A percentile compares a stretch with the other conserved stretches of the same genome.
Conservation (phyloP, 768 basidiomycete species). For the Mrakia blollopis region DNA sequence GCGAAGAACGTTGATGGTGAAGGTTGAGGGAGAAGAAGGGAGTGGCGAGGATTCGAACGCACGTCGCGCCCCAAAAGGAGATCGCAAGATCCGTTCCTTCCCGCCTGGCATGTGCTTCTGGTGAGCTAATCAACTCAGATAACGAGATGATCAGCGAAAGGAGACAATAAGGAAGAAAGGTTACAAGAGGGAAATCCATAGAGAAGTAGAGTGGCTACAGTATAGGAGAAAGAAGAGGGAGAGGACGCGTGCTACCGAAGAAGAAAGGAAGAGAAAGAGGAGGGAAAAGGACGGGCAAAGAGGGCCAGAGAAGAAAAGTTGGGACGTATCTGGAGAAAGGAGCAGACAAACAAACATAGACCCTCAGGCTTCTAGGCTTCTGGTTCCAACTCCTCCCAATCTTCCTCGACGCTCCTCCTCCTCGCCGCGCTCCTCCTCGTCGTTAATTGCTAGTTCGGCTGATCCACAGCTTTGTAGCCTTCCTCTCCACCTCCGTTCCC, state of each 20-base stretch:
- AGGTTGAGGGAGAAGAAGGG: too few relatives aligned
- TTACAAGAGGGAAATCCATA: background rate
- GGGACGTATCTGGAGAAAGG: background rate
- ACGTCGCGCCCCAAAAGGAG: too few relatives aligned
- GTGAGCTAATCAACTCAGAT: too few relatives aligned
- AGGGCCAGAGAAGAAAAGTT: background rate
- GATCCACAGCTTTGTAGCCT: conserved; percentile 7
- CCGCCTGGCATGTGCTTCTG: too few relatives aligned
- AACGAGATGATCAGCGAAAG: too few relatives aligned
- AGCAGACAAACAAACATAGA: background rate
- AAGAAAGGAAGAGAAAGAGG: background rate
- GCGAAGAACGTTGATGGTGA: too few relatives aligned
- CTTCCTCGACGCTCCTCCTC: background rate
- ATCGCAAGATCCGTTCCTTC: too few relatives aligned
- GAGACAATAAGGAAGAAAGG: too few relatives aligned
- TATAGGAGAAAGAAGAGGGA: background rate
- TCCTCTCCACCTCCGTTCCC: background rate
- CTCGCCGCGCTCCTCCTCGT: background rate
- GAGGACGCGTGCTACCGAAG: background rate
- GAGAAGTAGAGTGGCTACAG: background rate
- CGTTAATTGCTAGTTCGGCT: background rate
- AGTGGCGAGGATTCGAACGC: too few relatives aligned
- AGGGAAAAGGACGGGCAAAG: background rate
- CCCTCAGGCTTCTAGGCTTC: background rate
- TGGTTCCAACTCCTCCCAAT: background rate